These are phyloP conservation scores for Ustilago bromivora DNA, from an alignment of 1,284 basidiomycete species.

Conservation along the genomic window DNA sequence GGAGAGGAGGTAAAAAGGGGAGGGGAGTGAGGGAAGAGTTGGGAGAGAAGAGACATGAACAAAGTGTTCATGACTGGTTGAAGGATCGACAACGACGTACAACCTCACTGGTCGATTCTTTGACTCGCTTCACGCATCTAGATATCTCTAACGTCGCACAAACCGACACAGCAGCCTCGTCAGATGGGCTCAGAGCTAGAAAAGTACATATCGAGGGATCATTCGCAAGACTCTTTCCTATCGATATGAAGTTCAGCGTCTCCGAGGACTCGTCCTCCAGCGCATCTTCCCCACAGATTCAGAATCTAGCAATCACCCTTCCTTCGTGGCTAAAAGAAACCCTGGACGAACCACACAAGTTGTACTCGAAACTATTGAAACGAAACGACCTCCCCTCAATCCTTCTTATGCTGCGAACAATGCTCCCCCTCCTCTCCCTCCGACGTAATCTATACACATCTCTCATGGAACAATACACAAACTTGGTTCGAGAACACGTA, in stretches of 20 bases:
- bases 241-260: conserved; percentile 27
- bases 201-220: conserved; percentile 5
- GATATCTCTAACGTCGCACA: conserved; percentile 27
- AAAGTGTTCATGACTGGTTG: conserved; percentile 17
- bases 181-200: not conserved
- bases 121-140: conserved; percentile 10
- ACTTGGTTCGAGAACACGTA: conserved; percentile 28
- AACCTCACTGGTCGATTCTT: conserved; percentile 12
- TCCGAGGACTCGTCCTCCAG: conserved; percentile 3
- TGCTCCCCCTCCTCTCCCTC: conserved; percentile 29
- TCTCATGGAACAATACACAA: conserved; percentile 31
- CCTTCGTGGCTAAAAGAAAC: conserved; percentile 19
- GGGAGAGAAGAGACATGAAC: not conserved
- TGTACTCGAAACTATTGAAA: not conserved
- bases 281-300: conserved; percentile 16
- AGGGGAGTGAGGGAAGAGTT: not conserved
- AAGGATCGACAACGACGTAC: conserved; percentile 23
- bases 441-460: conserved; percentile 24
- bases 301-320: conserved; percentile 7
- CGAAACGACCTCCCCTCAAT: conserved; percentile 37
- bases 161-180: not conserved
- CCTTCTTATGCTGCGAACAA: conserved; percentile 38
- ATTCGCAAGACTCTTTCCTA: conserved; percentile 17
- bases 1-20: not conserved
- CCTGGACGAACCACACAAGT: conserved; percentile 1